Evolutionary conservation across 306 rosid genomes (phyloP), one percentile per base, ranked within the genome.

Genomic region (Pueraria montana): DNA sequence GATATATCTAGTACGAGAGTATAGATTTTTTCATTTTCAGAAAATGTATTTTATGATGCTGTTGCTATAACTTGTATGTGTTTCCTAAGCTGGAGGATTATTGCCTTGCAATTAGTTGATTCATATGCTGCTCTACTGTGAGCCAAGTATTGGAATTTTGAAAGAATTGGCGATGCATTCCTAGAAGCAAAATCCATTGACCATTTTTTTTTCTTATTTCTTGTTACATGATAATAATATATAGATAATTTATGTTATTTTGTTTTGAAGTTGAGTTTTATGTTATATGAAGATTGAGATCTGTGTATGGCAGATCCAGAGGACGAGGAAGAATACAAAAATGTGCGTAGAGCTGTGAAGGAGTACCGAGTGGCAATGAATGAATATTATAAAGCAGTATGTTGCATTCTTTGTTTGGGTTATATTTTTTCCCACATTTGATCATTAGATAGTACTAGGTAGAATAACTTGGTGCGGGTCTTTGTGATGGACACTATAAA

Each of bases 361-460:
- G 96, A 96, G 85, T 80, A 91, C 77, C 87, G 94, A 58, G 85
- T 16, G 42, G 70, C 89, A 45, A 91, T 77, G 97, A 92, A 74
- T 68, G 98, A 92, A 79, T 94, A 94, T 83, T 89, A 88, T 85
- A 87, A 71, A 87, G 94, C 94, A 27, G 99, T 96, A 91, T 36
- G 94, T 88, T 72, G 24, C 84, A 59, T 68, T 86, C 48, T 58
- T 36, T 75, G 16, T 59, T 32, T 72, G 43, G 67, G 46, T 80
- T 82, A 49, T 73, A 77, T 46, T 45, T 68, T 65, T 62, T 78
- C 30, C 82, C 32, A 49, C 77, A 52, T 79, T 84, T 63, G 71
- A 78, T 79, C 61, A 14, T 69, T 70, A 49, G 62, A 48, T 74
- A 73, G 30, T 45, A 20, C 53, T 63, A 34, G 18, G 34, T 2